These are phyloP conservation scores for Erucastrum elatum DNA, from an alignment of 345 rosid genomes.

Conservation along the genomic window DNA sequence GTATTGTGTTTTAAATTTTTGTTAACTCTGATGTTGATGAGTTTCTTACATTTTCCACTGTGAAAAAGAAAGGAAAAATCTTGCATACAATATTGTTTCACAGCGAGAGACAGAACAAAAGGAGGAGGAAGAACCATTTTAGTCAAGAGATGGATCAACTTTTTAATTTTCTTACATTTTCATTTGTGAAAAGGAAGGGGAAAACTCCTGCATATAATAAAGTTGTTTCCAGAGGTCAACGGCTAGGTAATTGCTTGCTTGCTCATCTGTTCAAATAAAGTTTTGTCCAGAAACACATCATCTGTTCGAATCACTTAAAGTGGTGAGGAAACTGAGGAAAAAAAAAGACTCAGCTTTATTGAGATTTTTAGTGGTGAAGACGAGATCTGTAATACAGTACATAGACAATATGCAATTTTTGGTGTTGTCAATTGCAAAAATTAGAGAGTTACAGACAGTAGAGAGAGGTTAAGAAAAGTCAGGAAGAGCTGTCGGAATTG, in stretches of 20 bases:
- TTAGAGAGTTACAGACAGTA: constrained; percentile 37
- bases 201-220: neutral
- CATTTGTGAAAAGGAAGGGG: constrained; percentile 2
- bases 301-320: neutral
- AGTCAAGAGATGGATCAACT: too few relatives aligned
- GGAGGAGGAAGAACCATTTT: too few relatives aligned
- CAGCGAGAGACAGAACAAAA: too few relatives aligned
- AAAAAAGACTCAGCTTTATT: constrained; percentile 19
- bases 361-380: constrained; percentile 21
- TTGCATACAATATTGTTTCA: too few relatives aligned
- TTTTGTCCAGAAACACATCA: neutral
- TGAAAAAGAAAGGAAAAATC: too few relatives aligned
- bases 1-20: too few relatives aligned
- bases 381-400: constrained; percentile 25
- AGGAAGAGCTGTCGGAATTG: constrained; percentile 39
- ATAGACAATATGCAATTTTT: constrained; percentile 9
- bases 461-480: constrained; percentile 7
- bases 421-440: constrained; percentile 17
- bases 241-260: neutral
- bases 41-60: too few relatives aligned
- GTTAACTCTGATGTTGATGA: too few relatives aligned
- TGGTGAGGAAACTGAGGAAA: constrained; percentile 3
- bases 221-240: constrained; percentile 10
- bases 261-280: neutral
- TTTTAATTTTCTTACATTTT: constrained; percentile 4